Base-by-base conservation (phyloP, 108 stramenopile species). In the Halocafeteria seosinensis region DNA sequence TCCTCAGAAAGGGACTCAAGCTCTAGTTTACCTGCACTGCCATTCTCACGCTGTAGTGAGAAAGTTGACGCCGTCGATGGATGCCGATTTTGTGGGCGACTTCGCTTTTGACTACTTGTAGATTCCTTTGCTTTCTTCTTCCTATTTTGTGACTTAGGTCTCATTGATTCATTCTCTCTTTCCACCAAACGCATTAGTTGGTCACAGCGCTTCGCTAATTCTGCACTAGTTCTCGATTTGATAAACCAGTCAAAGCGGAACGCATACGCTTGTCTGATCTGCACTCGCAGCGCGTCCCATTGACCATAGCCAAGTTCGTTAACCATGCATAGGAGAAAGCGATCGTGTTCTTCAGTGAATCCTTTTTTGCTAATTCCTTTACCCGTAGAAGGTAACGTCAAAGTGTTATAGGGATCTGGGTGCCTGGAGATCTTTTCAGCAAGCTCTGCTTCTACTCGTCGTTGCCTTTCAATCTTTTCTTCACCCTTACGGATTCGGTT, bases 181-280 rank as follows among this genome's bases (percentile, higher is more conserved):
- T 80, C 74, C 1, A 80, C 62, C 27, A 78, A 34, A 1, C 50
- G 34, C 52, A 80, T 74, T 32, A 80, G 73, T 1, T 55, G 57
- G 50, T 94, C 93, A 42, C 87, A 87, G 30, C 94, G 86, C 57
- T 84, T 83, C 62, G 91, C 87, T 11, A 96, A 88, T 68, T 96
- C 94, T 23, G 71, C 78, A 0, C 86, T 84, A 50, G 81, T 91
- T 24, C 94, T 76, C 31, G 89, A 91, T 62, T 94, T 94, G 80
- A 97, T 92, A 74, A 88, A 97, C 92, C 92, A 94, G 66, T 97
- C 88, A 61, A 97, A 94, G 37, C 91, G 82, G 68, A 97, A 97
- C 71, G 92, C 88, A 84, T 86, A 87, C 4, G 89, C 92, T 24
- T 87, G 70, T 30, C 91, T 74, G 62, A 94, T 92, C 70, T 91